A percentile compares a stretch with the other conserved stretches of the same genome.
phyloP scores from a whole-genome alignment of 1,284 basidiomycete genomes.

The Marasmius tenuissimus region DNA sequence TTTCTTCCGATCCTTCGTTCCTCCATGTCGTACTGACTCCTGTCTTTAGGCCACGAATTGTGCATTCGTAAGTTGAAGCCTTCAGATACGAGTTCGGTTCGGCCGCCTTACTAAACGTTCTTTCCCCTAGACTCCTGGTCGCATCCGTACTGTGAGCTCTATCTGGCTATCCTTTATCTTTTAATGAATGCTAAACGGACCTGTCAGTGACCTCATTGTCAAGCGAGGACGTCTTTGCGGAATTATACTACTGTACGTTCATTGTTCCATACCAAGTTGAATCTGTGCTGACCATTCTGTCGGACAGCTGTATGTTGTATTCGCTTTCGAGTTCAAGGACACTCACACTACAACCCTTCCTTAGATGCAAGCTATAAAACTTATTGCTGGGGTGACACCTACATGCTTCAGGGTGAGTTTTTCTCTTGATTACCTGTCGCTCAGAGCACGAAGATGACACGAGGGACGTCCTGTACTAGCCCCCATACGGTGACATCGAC shows the following conservation, averaged over 20 bases:
- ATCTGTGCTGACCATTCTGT: not conserved
- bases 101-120: not conserved
- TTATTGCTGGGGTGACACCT: constrained; percentile 60
- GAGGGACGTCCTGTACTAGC: constrained; percentile 28
- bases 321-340: not conserved
- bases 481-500: constrained; percentile 64
- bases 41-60: constrained; percentile 54
- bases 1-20: not conserved
- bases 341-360: not conserved
- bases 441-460: not conserved
- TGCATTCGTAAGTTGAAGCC: constrained; percentile 46
- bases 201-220: constrained; percentile 63
- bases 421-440: not conserved
- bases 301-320: constrained; percentile 4
- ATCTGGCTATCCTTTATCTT: not conserved
- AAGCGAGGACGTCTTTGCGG: constrained; percentile 76
- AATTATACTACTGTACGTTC: constrained; percentile 70
- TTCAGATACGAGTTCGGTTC: not conserved
- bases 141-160: constrained; percentile 49
- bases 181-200: not conserved
- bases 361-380: constrained; percentile 50
- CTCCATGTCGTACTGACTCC: not conserved
- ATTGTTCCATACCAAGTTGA: not conserved
- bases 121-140: constrained; percentile 52
- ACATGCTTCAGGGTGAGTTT: constrained; percentile 60